Percentiles rank a stretch among this genome's conserved stretches.
phyloP scores from a whole-genome alignment of 2,329 filamentous ascomycete species.

The Ceratocystis ficicola region DNA sequence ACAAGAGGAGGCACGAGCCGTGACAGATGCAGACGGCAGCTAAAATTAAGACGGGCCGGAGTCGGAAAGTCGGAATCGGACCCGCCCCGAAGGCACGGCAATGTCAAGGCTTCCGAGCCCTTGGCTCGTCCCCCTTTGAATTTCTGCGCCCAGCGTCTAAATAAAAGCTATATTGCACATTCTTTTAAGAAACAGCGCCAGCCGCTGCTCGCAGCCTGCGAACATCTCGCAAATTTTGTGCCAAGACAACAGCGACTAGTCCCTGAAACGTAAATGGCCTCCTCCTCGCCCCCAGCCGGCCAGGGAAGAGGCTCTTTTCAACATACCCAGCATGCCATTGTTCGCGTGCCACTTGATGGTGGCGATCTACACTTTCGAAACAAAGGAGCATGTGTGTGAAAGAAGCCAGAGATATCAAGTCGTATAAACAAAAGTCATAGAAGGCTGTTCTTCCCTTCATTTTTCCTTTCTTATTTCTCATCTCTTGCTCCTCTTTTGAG shows the following conservation, averaged over 20 bases:
- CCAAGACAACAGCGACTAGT: conserved; percentile 14
- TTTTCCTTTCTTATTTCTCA: neutral
- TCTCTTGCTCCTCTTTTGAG: neutral
- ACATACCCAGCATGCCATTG: neutral
- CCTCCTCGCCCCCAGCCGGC: neutral
- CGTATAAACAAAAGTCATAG: neutral
- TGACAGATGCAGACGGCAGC: neutral
- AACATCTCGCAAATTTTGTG: neutral
- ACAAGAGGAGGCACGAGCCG: neutral
- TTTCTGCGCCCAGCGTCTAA: neutral
- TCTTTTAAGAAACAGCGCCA: neutral
- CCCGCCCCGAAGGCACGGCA: no score
- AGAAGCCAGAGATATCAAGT: neutral
- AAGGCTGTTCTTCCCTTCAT: neutral
- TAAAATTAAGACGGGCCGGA: no score
- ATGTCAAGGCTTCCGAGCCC: no score
- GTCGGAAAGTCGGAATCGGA: no score
- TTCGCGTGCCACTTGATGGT: neutral
- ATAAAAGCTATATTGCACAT: neutral
- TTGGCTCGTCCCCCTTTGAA: neutral
- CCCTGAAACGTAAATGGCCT: conserved; percentile 3
- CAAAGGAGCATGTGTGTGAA: neutral
- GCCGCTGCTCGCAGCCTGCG: neutral
- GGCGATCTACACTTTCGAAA: conserved; percentile 4
- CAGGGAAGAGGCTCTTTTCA: neutral